A percentile compares a stretch with the other conserved stretches of the same genome.
Evolutionary conservation across 1,284 basidiomycete species (phyloP).

Genomic region (Boletus sp.): DNA sequence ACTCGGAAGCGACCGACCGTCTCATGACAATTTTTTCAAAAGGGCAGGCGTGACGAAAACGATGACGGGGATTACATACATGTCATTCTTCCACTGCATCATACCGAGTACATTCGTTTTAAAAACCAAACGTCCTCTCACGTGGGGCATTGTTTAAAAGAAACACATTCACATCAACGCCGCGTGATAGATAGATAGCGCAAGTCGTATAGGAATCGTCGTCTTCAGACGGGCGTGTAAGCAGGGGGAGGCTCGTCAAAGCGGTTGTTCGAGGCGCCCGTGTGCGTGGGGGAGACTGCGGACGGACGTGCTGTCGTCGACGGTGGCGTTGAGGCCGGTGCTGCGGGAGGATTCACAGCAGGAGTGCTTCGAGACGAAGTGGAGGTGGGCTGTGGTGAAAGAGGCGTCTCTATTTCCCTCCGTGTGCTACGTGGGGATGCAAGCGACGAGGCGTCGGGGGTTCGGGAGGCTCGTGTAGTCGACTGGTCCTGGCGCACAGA

Average conservation of each 20-base stretch:
- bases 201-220: background rate
- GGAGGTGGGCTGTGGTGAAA: background rate
- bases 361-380: background rate
- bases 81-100: constrained; percentile 11
- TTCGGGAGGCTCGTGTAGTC: background rate
- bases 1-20: background rate
- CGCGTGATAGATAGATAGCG: background rate
- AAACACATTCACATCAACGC: background rate
- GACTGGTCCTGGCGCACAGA: constrained; percentile 2
- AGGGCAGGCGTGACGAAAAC: background rate
- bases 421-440: background rate
- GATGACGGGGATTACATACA: background rate
- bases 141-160: too few relatives aligned
- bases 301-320: constrained; percentile 3
- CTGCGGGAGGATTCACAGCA: background rate
- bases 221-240: constrained; percentile 29
- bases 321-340: background rate
- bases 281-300: constrained; percentile 15
- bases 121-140: background rate
- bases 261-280: constrained; percentile 16
- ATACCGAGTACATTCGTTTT: constrained; percentile 13
- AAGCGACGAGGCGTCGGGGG: background rate
- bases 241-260: constrained; percentile 32
- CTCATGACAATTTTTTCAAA: too few relatives aligned
- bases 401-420: background rate